Base-by-base conservation (phyloP, 2,329 filamentous ascomycete genomes). In the Chlorencoelia australis region DNA sequence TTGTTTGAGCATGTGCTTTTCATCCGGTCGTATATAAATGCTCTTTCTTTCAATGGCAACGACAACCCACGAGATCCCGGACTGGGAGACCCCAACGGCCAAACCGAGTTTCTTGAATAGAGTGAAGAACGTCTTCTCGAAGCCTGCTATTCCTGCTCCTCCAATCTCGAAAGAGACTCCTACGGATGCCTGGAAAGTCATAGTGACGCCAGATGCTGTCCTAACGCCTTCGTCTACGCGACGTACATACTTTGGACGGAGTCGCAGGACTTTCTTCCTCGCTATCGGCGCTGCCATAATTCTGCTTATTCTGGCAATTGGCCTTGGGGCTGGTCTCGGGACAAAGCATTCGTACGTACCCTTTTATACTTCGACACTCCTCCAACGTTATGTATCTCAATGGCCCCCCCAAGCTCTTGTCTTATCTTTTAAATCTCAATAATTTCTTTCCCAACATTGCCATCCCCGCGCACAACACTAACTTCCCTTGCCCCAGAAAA, bases 241-340 rank as follows among this genome's bases (percentile, higher is more conserved):
- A 22, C 37, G 43, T 13, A 43, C 27, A 9, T 50, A 46, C 25
- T 39, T 47, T 24, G 42, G 46, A 14, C 22, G 39, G 6, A 43
- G 37, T 15, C 39, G 46, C n/a, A 45, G 41, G 26, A 33, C 35
- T 4, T 42, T 46, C 7, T 20, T 45, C 10, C 4, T 40, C 8
- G 20, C 37, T 17, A 20, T 40, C 33, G 25, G 25, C 32, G 25
- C 24, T 29, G 26, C 30, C 29, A 20, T 32, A 32, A 4, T 35
- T 2, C 33, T 60, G 5, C 43, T 60, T n/a, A 46, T 43, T 3
- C 37, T 61, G 19, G 52, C 57, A 4, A 50, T 61, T 26, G 58
- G 56, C 4, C 41, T 62, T 19, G 51, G 53, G 9, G 53, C 56
- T 22, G 58, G 59, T 5, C 39, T 61, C 9, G 14, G 52, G 52